Evolutionary conservation across 23 red algal genomes (phyloP).

Genomic region (Gracilariopsis chorda): DNA sequence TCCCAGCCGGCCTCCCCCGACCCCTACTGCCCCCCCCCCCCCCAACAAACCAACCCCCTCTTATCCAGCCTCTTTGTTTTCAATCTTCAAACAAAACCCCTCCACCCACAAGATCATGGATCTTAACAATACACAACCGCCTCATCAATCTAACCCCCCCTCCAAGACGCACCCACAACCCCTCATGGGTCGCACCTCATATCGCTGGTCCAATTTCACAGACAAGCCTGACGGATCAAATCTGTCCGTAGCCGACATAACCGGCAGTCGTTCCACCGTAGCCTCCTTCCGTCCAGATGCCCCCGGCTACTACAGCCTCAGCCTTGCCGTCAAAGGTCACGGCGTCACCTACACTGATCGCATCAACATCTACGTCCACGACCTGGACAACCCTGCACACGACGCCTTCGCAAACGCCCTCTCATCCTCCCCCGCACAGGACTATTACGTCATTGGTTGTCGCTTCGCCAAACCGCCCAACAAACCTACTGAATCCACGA

Average conservation of each 20-base stretch:
- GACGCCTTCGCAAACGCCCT: background rate
- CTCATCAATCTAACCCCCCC: background rate
- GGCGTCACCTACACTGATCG: conserved; percentile 53
- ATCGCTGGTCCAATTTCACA: conserved; percentile 43
- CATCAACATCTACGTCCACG: conserved; percentile 48
- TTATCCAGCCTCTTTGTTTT: background rate
- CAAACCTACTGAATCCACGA: background rate
- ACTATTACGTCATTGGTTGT: conserved; percentile 45
- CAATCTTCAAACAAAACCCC: background rate
- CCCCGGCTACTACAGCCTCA: conserved; percentile 30
- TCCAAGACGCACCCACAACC: background rate
- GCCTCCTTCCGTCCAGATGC: conserved; percentile 48
- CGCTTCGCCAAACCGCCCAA: background rate
- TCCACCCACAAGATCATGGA: background rate
- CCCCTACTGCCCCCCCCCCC: background rate
- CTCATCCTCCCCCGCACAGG: background rate
- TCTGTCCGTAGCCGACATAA: conserved; percentile 41
- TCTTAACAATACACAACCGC: background rate
- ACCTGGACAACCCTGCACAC: conserved; percentile 1
- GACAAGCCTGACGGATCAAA: conserved; percentile 18
- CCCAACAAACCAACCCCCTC: background rate
- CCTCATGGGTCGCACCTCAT: conserved; percentile 59
- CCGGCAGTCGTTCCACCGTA: conserved; percentile 41
- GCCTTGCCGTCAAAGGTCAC: conserved; percentile 48
- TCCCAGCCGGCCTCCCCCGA: background rate